Base-by-base conservation (phyloP, 2,329 filamentous ascomycete species). In the Fusarium falciforme region DNA sequence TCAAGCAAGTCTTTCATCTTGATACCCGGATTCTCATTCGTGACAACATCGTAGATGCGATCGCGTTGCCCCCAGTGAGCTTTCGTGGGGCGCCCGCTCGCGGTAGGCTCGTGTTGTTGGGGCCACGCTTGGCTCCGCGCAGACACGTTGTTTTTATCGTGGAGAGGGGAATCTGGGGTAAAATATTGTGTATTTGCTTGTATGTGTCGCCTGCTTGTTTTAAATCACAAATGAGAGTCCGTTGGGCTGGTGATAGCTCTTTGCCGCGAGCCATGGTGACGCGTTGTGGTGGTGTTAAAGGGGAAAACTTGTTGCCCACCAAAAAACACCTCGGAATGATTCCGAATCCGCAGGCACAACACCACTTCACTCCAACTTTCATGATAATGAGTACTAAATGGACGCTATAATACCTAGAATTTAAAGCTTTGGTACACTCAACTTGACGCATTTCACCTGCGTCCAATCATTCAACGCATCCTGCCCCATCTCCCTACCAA, bases 401-500 rank as follows among this genome's bases (percentile, higher is more conserved):
- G 14, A 9, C 22, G 20, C 12, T 38, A 35, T 31, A 9, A 25
- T 25, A 29, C 16, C 22, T 61, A 67, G 35, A 3, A 52, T 14
- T 14, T 31, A 52, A 8, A 75, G 27, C 31, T 74, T 77, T 14
- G 75, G 67, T 2, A 76, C 62, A 10, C 75, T 76, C 16, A 75
- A 38, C 71, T 79, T 79, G n/a, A 80, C 76, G 12, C 64, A 66
- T 55, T 83, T 82, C 1, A 79, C 75, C 25, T 76, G 73, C 3
- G 76, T 78, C 72, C 78, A 82, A 61, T 81, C 80, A 8, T 77
- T 76, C 17, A 82, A 22, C 0, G 80, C 80, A 47, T 82, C 79
- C 61, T 79, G 73, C 0, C 81, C 80, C 40, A 81, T 76, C 52
- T 83, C 81, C 12, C 77, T 68, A 0, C 81, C 80, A 22, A 80